Evolutionary conservation across 768 basidiomycete species (phyloP), one percentile per base, ranked within the genome.

Genomic region (Candolleomyces efflorescens): DNA sequence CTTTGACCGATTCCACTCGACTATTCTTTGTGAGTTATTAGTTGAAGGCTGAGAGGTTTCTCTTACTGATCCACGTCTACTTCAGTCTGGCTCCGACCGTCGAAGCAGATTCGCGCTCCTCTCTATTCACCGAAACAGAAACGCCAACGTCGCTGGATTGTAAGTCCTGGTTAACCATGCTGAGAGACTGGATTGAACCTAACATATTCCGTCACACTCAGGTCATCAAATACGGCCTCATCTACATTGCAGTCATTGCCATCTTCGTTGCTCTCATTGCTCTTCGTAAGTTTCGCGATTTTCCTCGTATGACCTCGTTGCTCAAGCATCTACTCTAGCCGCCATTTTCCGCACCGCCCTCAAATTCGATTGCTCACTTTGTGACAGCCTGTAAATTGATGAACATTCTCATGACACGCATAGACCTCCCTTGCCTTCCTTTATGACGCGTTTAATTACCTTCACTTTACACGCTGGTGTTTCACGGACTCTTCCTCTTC

Each of bases 111-210:
- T 60, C 89, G 93, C 38, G 79, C 94, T 20, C 94, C 94, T 11
- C 78, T 98, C 58, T 98, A 94, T 80, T 94, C 92, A 12, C 91
- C 90, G 55, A 94, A 95, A 75, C 93, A 95, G 75, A 92, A 93
- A 76, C 81, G 90, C 63, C 91, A 94, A 69, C 82, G 95, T 56
- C 78, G 95, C 64, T 94, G 91, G 90, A 96, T 96, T 66, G 89
- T 93, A 68, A 69, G 85, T 77, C 27, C 59, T 51, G 43, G 36
- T 9, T 24, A 38, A 38, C 46, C 12, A 48, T 15, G 44, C 15
- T 62, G 54, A 3, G 38, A 15, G 58, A n/a, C 52, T 53, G 23
- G 48, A 37, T 11, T 41, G n/a, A 52, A 41, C 36, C 43, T 56
- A 39, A 65, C 53, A 64, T 48, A 65, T 41, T 47, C 38, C 11